Base-by-base conservation (phyloP, 805 yeast species). In the Hanseniaspora osmophila region DNA sequence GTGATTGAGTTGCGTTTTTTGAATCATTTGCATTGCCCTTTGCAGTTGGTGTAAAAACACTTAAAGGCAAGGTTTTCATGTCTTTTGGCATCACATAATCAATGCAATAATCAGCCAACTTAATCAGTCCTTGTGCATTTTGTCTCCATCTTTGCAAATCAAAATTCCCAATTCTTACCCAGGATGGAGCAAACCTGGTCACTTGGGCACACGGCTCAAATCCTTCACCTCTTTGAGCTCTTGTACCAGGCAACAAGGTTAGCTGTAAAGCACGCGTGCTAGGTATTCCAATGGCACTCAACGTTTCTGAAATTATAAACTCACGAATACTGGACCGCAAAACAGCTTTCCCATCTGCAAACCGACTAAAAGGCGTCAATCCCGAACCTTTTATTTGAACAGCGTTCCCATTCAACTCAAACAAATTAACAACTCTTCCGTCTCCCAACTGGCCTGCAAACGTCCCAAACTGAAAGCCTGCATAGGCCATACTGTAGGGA, bases 361-460 rank as follows among this genome's bases (percentile, higher is more conserved):
- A 90, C 48, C 98, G 71, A 0, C 95, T 83, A 60, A 73, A 90
- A 1, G 97, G 96, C 0, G 97, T 90, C 52, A 74, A 67, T 0
- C 98, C 98, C 2, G 92, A 77, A 0, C 98, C 98, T 64, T 90
- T 90, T 50, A 90, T 63, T 63, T 90, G 97, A 2, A 90, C 52
- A 2, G 59, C 53, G 37, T 61, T 60, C 39, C 29, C 42, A 1
- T 40, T 46, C 0, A 81, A 63, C 51, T 84, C 90, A 64, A 90
- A 88, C 40, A 90, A 64, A 55, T 83, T 85, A 6, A 80, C 73
- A 1, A 86, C 96, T 48, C 98, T 67, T 1, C 98, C 98, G 60
- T 90, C 98, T 6, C 98, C 98, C 49, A 90, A 66, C 61, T 92
- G 98, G 2, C 97, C 97, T 0, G 96, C 96, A 75, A 90, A 90